A percentile compares a stretch with the other conserved stretches of the same genome.
phyloP scores from a whole-genome alignment of 2,329 filamentous ascomycete genomes.

The Penicillium sp. region DNA sequence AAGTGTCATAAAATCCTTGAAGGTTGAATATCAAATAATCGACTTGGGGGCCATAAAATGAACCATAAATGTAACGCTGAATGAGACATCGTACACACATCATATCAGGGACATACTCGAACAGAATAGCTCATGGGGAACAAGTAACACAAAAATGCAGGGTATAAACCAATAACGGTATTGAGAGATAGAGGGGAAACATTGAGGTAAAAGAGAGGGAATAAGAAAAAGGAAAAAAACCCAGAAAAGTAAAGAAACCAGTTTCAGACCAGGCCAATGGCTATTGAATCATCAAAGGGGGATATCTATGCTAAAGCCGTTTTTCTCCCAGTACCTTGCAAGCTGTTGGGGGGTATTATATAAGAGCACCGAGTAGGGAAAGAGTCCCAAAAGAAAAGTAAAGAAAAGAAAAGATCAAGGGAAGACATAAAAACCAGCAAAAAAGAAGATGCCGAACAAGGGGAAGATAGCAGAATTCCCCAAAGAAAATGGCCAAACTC shows the following conservation, averaged over 20 bases:
- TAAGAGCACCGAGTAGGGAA: constrained; percentile 5
- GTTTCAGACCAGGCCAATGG: constrained; percentile 7
- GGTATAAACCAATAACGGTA: constrained; percentile 24
- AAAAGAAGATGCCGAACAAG: constrained; percentile 1
- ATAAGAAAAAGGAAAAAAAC: neutral
- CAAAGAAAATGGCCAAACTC: constrained; percentile 28
- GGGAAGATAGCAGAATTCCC: constrained; percentile 1
- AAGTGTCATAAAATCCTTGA: constrained; percentile 1
- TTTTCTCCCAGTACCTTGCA: constrained; percentile 10
- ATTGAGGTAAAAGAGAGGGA: neutral
- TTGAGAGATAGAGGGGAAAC: constrained; percentile 3
- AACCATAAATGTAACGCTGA: constrained; percentile 20
- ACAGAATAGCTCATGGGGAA: constrained; percentile 9
- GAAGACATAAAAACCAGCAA: constrained; percentile 18
- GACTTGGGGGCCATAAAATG: neutral
- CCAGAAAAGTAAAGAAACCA: neutral
- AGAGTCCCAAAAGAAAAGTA: constrained; percentile 13
- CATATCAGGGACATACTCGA: constrained; percentile 25
- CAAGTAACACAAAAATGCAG: constrained; percentile 19
- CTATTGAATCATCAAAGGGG: constrained; percentile 10
- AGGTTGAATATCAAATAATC: constrained; percentile 6
- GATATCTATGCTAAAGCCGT: constrained; percentile 14
- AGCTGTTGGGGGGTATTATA: constrained; percentile 14
- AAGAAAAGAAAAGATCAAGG: constrained; percentile 15
- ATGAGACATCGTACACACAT: constrained; percentile 29